Percentiles rank a stretch among this genome's conserved stretches.
phyloP scores from a whole-genome alignment of 805 yeast genomes.

The Brettanomyces custersianus region DNA sequence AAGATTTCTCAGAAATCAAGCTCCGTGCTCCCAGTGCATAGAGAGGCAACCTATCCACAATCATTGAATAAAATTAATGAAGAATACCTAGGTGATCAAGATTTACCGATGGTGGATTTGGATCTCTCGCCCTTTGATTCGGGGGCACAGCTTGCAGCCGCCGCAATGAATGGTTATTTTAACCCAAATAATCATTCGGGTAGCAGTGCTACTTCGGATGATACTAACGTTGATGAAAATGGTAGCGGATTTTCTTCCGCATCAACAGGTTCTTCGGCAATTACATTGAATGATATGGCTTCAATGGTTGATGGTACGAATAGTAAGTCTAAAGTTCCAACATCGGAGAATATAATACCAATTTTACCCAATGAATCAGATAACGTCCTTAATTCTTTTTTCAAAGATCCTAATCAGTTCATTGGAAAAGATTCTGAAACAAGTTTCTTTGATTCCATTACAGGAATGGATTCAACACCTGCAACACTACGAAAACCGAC shows the following conservation, averaged over 20 bases:
- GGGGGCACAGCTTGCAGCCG: conserved; percentile 3
- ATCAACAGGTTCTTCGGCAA: not conserved
- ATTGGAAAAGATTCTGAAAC: too few species aligned
- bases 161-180: conserved; percentile 3
- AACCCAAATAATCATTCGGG: not conserved
- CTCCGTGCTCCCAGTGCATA: not conserved
- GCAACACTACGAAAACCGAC: too few species aligned
- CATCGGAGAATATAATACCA: too few species aligned
- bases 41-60: not conserved
- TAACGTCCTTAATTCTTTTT: too few species aligned
- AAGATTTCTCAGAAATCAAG: not conserved
- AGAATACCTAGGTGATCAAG: not conserved
- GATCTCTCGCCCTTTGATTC: conserved; percentile 1
- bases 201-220: not conserved
- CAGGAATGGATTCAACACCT: too few species aligned
- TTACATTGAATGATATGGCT: not conserved
- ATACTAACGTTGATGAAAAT: not conserved
- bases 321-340: too few species aligned
- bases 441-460: too few species aligned
- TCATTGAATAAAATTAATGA: not conserved
- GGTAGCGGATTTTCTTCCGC: not conserved
- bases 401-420: too few species aligned
- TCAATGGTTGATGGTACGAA: too few species aligned
- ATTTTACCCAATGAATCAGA: too few species aligned
- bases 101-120: not conserved